These are phyloP conservation scores for Lotus japonicus DNA, from an alignment of 306 rosid species.

Conservation along the genomic window DNA sequence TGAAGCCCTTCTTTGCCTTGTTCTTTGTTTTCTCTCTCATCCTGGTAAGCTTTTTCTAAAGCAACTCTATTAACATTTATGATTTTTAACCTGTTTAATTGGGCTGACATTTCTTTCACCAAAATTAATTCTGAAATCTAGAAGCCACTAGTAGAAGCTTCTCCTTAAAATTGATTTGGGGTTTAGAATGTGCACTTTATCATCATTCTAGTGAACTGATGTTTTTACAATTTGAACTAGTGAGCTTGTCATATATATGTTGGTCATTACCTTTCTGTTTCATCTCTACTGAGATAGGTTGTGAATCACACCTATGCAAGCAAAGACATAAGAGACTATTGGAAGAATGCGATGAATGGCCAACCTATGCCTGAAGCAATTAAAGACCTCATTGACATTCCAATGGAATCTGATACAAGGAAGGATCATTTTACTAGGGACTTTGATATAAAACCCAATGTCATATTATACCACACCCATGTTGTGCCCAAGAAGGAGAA, in stretches of 20 bases:
- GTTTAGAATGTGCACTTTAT: not conserved
- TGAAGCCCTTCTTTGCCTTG: conserved; percentile 37
- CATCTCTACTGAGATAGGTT: conserved; percentile 21
- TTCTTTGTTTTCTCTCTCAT: conserved; percentile 33
- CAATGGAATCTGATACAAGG: conserved; percentile 1
- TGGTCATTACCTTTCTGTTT: not conserved
- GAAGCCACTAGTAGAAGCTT: no score
- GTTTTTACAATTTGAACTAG: not conserved
- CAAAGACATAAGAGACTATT: conserved; percentile 43
- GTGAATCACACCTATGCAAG: conserved; percentile 34
- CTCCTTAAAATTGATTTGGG: no score
- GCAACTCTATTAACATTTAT: not conserved
- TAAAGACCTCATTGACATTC: conserved; percentile 30
- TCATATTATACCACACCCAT: conserved; percentile 46
- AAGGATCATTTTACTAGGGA: conserved; percentile 30
- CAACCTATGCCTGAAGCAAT: conserved; percentile 64
- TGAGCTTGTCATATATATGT: not conserved
- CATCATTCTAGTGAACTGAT: not conserved
- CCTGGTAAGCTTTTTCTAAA: conserved; percentile 40
- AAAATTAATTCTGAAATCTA: no score
- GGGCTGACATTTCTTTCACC: no score
- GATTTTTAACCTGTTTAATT: no score
- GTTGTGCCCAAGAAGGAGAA: not conserved
- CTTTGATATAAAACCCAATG: conserved; percentile 38
- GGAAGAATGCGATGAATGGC: conserved; percentile 53